Percentiles rank a stretch among this genome's conserved stretches.
Conservation (phyloP, 371 early-diverging fungal genomes). For the Syncephalastrum monosporum region DNA sequence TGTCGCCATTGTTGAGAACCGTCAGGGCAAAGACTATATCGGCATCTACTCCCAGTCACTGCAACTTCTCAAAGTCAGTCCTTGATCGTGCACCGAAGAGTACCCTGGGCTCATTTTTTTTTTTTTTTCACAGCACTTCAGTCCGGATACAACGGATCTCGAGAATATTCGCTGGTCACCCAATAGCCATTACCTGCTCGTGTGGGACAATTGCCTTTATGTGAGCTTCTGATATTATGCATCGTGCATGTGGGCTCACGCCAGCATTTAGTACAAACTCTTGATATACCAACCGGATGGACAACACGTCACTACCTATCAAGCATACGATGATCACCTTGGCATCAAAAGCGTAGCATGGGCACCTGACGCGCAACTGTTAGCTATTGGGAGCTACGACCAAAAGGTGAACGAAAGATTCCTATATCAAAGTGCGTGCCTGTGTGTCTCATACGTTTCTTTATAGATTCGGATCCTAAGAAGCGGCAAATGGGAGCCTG, state of each 20-base stretch:
- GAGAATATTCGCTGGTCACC: slow-evolving; percentile 82
- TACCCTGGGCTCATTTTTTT: neutral
- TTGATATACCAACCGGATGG: slow-evolving; percentile 74
- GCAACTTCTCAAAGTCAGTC: slow-evolving; percentile 50
- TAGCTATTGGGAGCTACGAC: slow-evolving; percentile 83
- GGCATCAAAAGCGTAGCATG: slow-evolving; percentile 73
- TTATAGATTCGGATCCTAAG: slow-evolving; percentile 35
- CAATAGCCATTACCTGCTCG: slow-evolving; percentile 72
- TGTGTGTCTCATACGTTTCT: neutral
- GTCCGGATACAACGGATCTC: slow-evolving; percentile 66
- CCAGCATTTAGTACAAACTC: slow-evolving; percentile 54
- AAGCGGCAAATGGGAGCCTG: slow-evolving; percentile 51
- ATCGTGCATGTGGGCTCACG: slow-evolving; percentile 5
- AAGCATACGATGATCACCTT: slow-evolving; percentile 61
- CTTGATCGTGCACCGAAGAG: neutral
- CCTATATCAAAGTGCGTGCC: neutral
- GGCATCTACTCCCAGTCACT: slow-evolving; percentile 70
- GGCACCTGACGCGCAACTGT: slow-evolving; percentile 72
- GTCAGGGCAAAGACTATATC: slow-evolving; percentile 70
- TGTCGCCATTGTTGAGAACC: slow-evolving; percentile 59
- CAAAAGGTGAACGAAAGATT: slow-evolving; percentile 50
- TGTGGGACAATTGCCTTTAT: slow-evolving; percentile 65
- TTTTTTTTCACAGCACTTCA: slow-evolving; percentile 49
- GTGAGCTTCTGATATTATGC: slow-evolving; percentile 23
- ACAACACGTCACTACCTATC: slow-evolving; percentile 42